Percentiles rank a stretch among this genome's conserved stretches.
phyloP scores from a whole-genome alignment of 768 basidiomycete species.

The Russula virescens region DNA sequence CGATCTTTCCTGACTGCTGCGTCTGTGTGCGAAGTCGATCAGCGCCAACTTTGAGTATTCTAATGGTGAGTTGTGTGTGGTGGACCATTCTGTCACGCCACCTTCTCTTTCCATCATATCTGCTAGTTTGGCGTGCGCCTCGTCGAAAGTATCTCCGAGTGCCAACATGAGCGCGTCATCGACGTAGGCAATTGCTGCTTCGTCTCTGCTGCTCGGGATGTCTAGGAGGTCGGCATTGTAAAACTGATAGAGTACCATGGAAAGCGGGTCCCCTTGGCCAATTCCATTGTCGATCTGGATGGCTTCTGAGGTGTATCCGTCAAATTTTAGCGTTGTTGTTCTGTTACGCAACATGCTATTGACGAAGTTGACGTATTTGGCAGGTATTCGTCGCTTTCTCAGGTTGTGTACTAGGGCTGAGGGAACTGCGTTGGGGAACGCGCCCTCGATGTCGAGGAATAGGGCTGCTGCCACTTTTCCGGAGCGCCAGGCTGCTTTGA shows the following conservation, averaged over 20 bases:
- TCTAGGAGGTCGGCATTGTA: neutral
- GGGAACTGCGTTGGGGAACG: neutral
- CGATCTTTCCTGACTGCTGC: no score
- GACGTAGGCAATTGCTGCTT: neutral
- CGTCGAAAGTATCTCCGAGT: neutral
- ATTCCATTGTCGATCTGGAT: neutral
- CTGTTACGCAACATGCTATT: no score
- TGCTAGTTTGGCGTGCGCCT: neutral
- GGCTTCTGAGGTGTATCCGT: neutral
- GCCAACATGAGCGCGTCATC: neutral
- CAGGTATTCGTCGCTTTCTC: neutral
- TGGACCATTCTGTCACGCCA: neutral
- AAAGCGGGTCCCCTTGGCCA: neutral
- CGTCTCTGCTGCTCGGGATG: neutral
- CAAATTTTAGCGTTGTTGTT: neutral
- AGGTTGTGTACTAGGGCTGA: neutral
- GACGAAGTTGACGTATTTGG: neutral
- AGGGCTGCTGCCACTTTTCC: constrained; percentile 11
- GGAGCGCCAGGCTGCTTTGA: constrained; percentile 27
- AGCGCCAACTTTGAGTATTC: neutral
- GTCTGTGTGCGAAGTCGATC: neutral
- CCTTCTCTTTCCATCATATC: neutral
- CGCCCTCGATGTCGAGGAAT: neutral
- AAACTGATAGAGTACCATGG: neutral
- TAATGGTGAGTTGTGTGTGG: neutral